Evolutionary conservation across 768 basidiomycete genomes (phyloP).

Genomic region (Rhodocollybia butyracea): DNA sequence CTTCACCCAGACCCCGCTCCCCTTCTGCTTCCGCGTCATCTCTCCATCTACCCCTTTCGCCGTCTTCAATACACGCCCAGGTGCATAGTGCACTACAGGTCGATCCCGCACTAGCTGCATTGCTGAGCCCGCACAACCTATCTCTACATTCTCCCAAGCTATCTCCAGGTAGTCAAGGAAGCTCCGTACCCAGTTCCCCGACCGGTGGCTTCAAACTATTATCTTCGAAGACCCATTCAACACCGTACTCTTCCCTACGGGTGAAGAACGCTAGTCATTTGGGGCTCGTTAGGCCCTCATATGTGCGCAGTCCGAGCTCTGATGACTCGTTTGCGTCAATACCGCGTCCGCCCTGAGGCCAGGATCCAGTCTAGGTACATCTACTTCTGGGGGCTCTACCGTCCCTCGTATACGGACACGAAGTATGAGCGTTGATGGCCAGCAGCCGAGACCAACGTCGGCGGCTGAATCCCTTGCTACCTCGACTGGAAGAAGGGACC

Average conservation of each 20-base stretch:
- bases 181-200: not conserved
- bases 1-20: conserved; percentile 1
- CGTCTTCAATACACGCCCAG: conserved; percentile 1
- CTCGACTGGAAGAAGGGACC: not conserved
- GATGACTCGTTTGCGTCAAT: not conserved
- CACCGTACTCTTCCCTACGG: not conserved
- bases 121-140: conserved; percentile 6
- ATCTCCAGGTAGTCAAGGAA: not conserved
- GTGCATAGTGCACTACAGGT: conserved; percentile 1
- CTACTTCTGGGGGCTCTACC: not conserved
- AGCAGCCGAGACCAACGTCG: not conserved
- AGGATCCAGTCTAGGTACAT: not conserved
- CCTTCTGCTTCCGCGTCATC: not conserved
- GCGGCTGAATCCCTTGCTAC: not conserved
- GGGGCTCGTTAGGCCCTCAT: not conserved
- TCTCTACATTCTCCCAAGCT: not conserved
- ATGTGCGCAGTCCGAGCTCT: not conserved
- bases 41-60: conserved; percentile 1
- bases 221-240: not conserved
- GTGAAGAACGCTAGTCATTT: not conserved
- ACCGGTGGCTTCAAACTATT: not conserved
- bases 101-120: not conserved
- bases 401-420: not conserved
- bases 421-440: conserved; percentile 5
- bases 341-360: not conserved